These are phyloP conservation scores for Cyathus striatus DNA, from an alignment of 768 basidiomycete species.

Conservation along the genomic window DNA sequence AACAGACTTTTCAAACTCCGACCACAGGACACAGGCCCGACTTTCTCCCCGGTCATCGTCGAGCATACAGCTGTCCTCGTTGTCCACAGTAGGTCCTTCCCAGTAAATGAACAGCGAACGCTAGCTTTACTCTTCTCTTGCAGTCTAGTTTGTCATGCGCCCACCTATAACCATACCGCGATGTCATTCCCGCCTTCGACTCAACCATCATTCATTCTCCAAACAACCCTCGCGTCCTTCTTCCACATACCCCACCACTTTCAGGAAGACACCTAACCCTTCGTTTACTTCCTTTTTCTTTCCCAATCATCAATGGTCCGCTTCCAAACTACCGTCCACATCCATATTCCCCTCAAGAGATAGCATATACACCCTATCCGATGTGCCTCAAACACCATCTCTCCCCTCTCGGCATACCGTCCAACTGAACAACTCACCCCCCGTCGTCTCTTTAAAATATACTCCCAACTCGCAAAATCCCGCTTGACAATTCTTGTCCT, in stretches of 20 bases:
- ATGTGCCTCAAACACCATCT: slow-evolving; percentile 8
- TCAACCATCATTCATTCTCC: neutral
- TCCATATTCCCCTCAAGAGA: neutral
- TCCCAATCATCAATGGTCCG: slow-evolving; percentile 52
- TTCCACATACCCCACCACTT: no score
- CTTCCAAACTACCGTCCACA: slow-evolving; percentile 5
- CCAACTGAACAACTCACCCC: slow-evolving; percentile 41
- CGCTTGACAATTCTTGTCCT: slow-evolving; percentile 82
- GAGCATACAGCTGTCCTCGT: no score
- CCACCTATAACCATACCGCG: no score
- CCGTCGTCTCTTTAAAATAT: slow-evolving; percentile 53
- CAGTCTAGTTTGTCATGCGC: no score
- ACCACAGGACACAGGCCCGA: no score
- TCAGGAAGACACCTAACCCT: no score
- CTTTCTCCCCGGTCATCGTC: no score
- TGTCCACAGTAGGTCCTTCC: no score
- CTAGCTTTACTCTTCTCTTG: no score
- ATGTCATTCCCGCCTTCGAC: neutral
- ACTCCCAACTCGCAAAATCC: slow-evolving; percentile 79
- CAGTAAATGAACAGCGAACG: no score
- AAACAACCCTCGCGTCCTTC: no score
- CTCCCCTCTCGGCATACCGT: slow-evolving; percentile 23
- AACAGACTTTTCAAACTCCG: slow-evolving; percentile 2
- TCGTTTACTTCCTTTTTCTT: slow-evolving; percentile 58
- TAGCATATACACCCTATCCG: slow-evolving; percentile 6